phyloP scores from a whole-genome alignment of 176 grass and related monocot genomes.

The Zoysia pacifica region DNA sequence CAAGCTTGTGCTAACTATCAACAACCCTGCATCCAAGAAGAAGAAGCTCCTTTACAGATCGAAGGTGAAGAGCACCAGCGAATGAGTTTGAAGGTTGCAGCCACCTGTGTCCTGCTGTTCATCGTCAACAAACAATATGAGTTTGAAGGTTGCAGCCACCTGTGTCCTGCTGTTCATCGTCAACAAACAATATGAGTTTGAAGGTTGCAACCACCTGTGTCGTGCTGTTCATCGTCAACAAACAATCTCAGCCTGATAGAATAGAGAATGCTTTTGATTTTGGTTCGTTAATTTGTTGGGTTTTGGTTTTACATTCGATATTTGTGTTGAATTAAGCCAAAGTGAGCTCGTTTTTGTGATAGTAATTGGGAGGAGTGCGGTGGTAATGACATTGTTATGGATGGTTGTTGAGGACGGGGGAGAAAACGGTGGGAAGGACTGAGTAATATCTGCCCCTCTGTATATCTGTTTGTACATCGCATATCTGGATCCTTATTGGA shows the following conservation, averaged over 20 bases:
- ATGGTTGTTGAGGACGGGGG: slow-evolving; percentile 43
- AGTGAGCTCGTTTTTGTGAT: slow-evolving; percentile 61
- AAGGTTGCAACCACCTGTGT: too few species aligned
- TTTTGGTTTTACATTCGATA: slow-evolving; percentile 48
- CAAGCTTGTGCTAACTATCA: slow-evolving; percentile 66
- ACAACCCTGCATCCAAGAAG: slow-evolving; percentile 90
- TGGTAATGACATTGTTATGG: slow-evolving; percentile 47
- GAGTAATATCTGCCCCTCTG: slow-evolving; percentile 54
- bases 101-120: slow-evolving; percentile 4
- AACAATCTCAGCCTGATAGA: slow-evolving; percentile 43
- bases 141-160: too few species aligned
- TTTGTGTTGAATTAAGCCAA: slow-evolving; percentile 63
- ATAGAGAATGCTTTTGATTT: slow-evolving; percentile 52
- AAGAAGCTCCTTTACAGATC: slow-evolving; percentile 95
- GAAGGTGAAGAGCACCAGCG: slow-evolving; percentile 68
- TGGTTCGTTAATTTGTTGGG: slow-evolving; percentile 49
- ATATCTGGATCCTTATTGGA: slow-evolving; percentile 51
- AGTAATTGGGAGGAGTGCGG: slow-evolving; percentile 41
- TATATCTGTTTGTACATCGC: slow-evolving; percentile 86
- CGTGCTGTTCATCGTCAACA: too few species aligned
- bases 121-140: neutral
- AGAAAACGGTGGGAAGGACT: slow-evolving; percentile 3
- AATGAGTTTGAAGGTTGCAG: slow-evolving; percentile 24
- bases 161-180: neutral
- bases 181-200: too few species aligned